Evolutionary conservation across 257 asterid species (phyloP).

Genomic region (Solanum ossicruentum): DNA sequence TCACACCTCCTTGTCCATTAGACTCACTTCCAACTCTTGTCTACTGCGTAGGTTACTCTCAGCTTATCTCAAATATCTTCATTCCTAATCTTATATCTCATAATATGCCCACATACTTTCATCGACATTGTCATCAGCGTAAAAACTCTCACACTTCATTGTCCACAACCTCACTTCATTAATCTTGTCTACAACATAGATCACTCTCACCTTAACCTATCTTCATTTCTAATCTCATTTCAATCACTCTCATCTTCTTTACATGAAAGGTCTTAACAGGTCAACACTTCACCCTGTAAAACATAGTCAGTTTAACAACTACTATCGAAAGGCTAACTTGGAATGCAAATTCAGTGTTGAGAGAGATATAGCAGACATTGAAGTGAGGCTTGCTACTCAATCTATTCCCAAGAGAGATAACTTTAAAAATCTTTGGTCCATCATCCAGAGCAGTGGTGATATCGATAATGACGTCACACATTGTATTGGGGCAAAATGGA

Average conservation of each 20-base stretch:
- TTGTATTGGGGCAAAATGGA: no score
- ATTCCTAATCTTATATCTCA: background rate
- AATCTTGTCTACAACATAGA: no score
- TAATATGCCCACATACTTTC: background rate
- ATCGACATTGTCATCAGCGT: background rate
- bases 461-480: no score
- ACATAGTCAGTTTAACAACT: background rate
- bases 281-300: background rate
- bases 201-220: no score
- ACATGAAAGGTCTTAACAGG: background rate
- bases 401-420: no score
- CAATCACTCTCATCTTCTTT: background rate
- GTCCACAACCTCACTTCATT: no score
- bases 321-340: background rate
- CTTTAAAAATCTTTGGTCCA: no score
- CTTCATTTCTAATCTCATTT: background rate
- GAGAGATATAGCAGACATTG: no score
- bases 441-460: no score
- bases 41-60: background rate
- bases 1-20: background rate
- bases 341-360: no score
- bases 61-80: background rate
- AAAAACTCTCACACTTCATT: no score
- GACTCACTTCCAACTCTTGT: background rate
- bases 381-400: no score